These are phyloP conservation scores for Gossypium trilobum DNA, from an alignment of 441 rosid genomes.

Conservation along the genomic window DNA sequence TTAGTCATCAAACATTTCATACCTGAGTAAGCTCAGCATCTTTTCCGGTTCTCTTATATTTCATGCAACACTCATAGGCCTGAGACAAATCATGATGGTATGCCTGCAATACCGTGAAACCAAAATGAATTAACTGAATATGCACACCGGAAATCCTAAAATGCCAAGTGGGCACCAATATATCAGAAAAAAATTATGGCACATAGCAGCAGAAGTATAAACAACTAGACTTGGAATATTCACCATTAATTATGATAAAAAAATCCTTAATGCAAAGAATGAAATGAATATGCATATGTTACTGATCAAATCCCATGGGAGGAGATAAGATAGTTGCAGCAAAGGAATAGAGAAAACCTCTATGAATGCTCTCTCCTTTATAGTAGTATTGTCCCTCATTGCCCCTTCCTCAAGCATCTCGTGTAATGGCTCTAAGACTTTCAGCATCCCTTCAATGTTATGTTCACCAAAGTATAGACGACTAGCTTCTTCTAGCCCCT, in stretches of 20 bases:
- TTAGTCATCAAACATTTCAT: not conserved
- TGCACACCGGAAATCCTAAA: not conserved
- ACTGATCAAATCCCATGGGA: not conserved
- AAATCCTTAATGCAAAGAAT: not conserved
- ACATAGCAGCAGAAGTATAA: not conserved
- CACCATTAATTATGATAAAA: not conserved
- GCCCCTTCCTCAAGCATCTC: constrained; percentile 92
- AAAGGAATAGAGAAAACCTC: constrained; percentile 47
- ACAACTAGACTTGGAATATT: not conserved
- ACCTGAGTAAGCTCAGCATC: constrained; percentile 99
- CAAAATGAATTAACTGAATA: not conserved
- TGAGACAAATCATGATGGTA: constrained; percentile 85
- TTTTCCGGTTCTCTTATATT: constrained; percentile 79
- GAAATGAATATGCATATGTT: not conserved
- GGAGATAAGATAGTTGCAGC: not conserved
- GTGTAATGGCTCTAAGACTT: constrained; percentile 92
- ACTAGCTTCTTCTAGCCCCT: constrained; percentile 93
- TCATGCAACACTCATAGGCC: constrained; percentile 89
- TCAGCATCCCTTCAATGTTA: constrained; percentile 95
- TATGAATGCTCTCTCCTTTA: constrained; percentile 90
- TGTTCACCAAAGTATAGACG: constrained; percentile 97
- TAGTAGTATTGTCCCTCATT: constrained; percentile 57
- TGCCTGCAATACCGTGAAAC: constrained; percentile 45
- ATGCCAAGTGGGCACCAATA: not conserved
- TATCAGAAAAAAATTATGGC: not conserved